These are phyloP conservation scores for Diutina scorzettiae DNA, from an alignment of 1,139 yeast genomes.

Conservation along the genomic window DNA sequence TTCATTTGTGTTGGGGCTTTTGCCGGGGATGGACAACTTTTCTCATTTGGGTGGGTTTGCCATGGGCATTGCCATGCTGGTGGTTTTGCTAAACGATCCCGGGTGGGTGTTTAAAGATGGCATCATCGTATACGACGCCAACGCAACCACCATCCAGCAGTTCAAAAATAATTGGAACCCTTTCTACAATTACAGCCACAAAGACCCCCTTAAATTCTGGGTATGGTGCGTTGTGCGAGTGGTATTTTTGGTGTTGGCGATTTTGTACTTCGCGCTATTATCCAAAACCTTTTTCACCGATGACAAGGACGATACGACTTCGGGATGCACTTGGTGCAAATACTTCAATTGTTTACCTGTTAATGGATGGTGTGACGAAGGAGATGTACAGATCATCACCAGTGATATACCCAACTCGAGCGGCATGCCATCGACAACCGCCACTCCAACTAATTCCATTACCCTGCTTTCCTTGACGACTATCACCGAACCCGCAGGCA, in stretches of 20 bases:
- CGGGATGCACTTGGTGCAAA: slow-evolving; percentile 55
- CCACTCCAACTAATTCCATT: neutral
- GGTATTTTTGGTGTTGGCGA: slow-evolving; percentile 31
- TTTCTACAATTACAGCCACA: slow-evolving; percentile 21
- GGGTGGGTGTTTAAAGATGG: slow-evolving; percentile 33
- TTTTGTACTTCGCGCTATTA: slow-evolving; percentile 41
- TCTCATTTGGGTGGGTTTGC: slow-evolving; percentile 72
- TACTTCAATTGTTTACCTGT: slow-evolving; percentile 64
- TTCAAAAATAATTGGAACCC: slow-evolving; percentile 34
- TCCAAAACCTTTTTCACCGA: slow-evolving; percentile 32
- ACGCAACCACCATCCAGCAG: slow-evolving; percentile 29
- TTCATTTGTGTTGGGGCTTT: slow-evolving; percentile 51
- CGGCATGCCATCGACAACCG: neutral
- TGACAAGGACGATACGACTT: slow-evolving; percentile 13
- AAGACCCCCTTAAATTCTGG: slow-evolving; percentile 23
- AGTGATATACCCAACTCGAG: neutral
- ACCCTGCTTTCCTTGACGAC: neutral
- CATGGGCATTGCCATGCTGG: slow-evolving; percentile 43
- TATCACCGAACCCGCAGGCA: neutral
- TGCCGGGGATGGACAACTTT: slow-evolving; percentile 70
- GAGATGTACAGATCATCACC: slow-evolving; percentile 12
- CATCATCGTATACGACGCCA: slow-evolving; percentile 25
- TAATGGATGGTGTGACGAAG: slow-evolving; percentile 60
- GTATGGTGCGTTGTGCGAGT: slow-evolving; percentile 42
- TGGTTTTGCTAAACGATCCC: slow-evolving; percentile 50